Evolutionary conservation across 2,329 filamentous ascomycete species (phyloP).

Genomic region (Stachybotrys elegans): DNA sequence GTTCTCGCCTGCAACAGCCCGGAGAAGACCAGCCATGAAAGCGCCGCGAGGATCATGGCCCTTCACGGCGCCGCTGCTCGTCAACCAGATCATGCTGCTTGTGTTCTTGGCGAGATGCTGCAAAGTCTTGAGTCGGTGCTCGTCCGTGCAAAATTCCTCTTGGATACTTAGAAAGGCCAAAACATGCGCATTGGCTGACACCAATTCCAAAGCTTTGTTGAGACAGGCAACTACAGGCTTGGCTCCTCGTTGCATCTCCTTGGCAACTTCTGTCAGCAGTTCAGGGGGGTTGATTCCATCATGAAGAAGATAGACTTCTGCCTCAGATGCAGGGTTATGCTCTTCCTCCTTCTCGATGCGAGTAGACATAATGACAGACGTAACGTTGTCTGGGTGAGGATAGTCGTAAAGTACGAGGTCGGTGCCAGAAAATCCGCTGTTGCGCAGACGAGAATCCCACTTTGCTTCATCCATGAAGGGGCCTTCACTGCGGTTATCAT

Average conservation of each 20-base stretch:
- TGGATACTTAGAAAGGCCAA: background rate
- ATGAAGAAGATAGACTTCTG: background rate
- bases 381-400: background rate
- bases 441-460: slow-evolving; percentile 6
- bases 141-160: background rate
- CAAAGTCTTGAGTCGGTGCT: background rate
- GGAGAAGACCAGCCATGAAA: slow-evolving; percentile 17
- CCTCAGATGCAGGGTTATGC: background rate
- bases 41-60: slow-evolving; percentile 15
- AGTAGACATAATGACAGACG: background rate
- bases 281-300: background rate
- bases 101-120: slow-evolving; percentile 4
- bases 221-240: background rate
- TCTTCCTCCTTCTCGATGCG: background rate
- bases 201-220: background rate
- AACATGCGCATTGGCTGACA: background rate
- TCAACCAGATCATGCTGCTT: slow-evolving; percentile 11
- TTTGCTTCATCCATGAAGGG: background rate
- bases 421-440: background rate
- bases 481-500: slow-evolving; percentile 5
- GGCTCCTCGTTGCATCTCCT: background rate
- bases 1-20: slow-evolving; percentile 18
- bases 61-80: slow-evolving; percentile 13
- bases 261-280: background rate
- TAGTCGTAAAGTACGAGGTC: background rate